These are phyloP conservation scores for Purpureocillium takamizusanense DNA, from an alignment of 2,329 filamentous ascomycete genomes.

Conservation along the genomic window DNA sequence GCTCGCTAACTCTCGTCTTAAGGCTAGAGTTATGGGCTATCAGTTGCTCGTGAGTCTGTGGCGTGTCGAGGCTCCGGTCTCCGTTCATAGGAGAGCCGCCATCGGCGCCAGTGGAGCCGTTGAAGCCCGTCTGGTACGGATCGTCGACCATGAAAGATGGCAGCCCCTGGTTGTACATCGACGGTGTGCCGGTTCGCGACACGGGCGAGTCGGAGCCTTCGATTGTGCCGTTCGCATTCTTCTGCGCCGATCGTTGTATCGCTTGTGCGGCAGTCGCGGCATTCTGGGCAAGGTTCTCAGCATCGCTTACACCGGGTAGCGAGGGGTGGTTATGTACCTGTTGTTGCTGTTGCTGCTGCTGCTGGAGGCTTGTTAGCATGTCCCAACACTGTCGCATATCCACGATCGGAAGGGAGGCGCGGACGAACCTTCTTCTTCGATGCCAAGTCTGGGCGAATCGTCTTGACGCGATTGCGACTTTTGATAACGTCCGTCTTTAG, in stretches of 20 bases:
- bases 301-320: conserved; percentile 45
- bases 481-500: conserved; percentile 99
- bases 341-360: conserved; percentile 26
- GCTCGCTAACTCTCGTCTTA: conserved; percentile 91
- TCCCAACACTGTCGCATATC: too few relatives aligned
- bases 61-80: conserved; percentile 58
- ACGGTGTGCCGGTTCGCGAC: conserved; percentile 70
- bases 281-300: conserved; percentile 42
- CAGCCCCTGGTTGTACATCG: conserved; percentile 64
- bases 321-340: conserved; percentile 29
- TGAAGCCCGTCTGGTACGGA: conserved; percentile 47
- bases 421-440: conserved; percentile 72
- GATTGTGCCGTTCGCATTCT: conserved; percentile 61
- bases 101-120: conserved; percentile 31
- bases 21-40: conserved; percentile 73
- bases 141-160: conserved; percentile 73
- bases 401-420: background rate
- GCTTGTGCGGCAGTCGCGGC: conserved; percentile 44
- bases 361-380: background rate
- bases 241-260: conserved; percentile 56
- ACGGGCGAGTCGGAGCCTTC: conserved; percentile 72
- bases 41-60: conserved; percentile 73
- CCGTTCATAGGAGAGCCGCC: conserved; percentile 43
- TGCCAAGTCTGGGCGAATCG: conserved; percentile 64
- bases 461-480: conserved; percentile 96